A percentile compares a stretch with the other conserved stretches of the same genome.
phyloP scores from a whole-genome alignment of 768 basidiomycete genomes.

The Pleurotus ostreatus region DNA sequence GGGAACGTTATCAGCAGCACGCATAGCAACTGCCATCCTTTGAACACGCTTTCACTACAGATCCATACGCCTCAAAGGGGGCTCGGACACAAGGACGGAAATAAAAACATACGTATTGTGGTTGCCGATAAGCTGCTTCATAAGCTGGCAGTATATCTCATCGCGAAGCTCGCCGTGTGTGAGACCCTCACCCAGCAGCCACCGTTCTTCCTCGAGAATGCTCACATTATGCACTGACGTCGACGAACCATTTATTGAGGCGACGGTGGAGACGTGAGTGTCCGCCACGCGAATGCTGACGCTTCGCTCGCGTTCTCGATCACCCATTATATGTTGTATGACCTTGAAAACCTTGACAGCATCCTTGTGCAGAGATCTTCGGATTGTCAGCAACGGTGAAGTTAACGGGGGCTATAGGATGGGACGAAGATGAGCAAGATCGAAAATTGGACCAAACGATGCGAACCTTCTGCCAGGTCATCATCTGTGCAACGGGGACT shows the following conservation, averaged over 20 bases:
- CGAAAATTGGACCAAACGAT: neutral
- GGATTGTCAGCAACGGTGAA: conserved; percentile 71
- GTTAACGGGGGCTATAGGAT: conserved; percentile 50
- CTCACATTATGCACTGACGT: conserved; percentile 38
- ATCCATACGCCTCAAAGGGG: neutral
- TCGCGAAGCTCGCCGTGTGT: conserved; percentile 82
- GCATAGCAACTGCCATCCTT: conserved; percentile 91
- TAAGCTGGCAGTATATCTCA: conserved; percentile 89
- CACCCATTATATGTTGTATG: conserved; percentile 91
- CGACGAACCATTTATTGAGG: conserved; percentile 42
- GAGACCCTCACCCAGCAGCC: conserved; percentile 79
- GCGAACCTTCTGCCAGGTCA: conserved; percentile 84
- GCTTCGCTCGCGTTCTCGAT: conserved; percentile 70
- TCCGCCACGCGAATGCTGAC: conserved; percentile 47
- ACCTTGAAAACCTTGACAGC: conserved; percentile 85
- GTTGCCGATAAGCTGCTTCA: conserved; percentile 88
- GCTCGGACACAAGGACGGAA: neutral
- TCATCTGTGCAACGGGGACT: conserved; percentile 81
- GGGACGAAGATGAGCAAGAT: conserved; percentile 1
- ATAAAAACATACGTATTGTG: conserved; percentile 59
- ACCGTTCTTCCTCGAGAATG: conserved; percentile 80
- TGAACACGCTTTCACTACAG: conserved; percentile 66
- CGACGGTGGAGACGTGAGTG: conserved; percentile 37
- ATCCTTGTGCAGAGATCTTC: conserved; percentile 63
- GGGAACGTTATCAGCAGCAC: conserved; percentile 90